Evolutionary conservation across 257 asterid species (phyloP).

Genomic region (Agastache rugosa): DNA sequence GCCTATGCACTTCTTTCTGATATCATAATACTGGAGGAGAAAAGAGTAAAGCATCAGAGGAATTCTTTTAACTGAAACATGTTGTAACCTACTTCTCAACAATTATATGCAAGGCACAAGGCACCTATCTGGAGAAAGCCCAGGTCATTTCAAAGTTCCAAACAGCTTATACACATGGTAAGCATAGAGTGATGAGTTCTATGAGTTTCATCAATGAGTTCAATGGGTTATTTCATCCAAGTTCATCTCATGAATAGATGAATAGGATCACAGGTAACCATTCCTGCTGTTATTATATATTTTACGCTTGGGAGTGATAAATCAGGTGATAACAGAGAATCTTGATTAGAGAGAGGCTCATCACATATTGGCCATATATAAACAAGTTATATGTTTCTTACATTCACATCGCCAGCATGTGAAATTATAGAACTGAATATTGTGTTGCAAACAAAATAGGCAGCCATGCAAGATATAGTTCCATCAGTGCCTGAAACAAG

Average conservation of each 20-base stretch:
- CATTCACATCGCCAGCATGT: slow-evolving; percentile 77
- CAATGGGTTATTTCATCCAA: neutral
- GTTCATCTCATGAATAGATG: slow-evolving; percentile 9
- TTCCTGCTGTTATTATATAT: neutral
- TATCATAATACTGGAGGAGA: slow-evolving; percentile 68
- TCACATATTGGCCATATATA: slow-evolving; percentile 21
- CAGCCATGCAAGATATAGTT: slow-evolving; percentile 81
- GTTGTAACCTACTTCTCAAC: neutral
- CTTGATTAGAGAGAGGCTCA: no score
- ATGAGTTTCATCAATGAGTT: slow-evolving; percentile 19
- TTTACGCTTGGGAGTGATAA: neutral
- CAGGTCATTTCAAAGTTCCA: slow-evolving; percentile 1
- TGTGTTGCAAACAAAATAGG: slow-evolving; percentile 76
- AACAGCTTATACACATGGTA: neutral
- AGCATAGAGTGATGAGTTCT: slow-evolving; percentile 8
- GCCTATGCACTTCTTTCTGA: slow-evolving; percentile 76
- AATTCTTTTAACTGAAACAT: neutral
- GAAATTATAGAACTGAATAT: slow-evolving; percentile 66
- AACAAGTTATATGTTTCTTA: slow-evolving; percentile 45
- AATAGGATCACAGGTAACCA: slow-evolving; percentile 10
- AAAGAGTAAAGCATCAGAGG: neutral
- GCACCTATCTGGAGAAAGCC: slow-evolving; percentile 27
- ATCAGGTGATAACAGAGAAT: slow-evolving; percentile 18
- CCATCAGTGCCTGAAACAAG: slow-evolving; percentile 80
- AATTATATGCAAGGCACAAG: slow-evolving; percentile 6